These are phyloP conservation scores for Aphanomyces astaci DNA, from an alignment of 352 stramenopile genomes.

Conservation along the genomic window DNA sequence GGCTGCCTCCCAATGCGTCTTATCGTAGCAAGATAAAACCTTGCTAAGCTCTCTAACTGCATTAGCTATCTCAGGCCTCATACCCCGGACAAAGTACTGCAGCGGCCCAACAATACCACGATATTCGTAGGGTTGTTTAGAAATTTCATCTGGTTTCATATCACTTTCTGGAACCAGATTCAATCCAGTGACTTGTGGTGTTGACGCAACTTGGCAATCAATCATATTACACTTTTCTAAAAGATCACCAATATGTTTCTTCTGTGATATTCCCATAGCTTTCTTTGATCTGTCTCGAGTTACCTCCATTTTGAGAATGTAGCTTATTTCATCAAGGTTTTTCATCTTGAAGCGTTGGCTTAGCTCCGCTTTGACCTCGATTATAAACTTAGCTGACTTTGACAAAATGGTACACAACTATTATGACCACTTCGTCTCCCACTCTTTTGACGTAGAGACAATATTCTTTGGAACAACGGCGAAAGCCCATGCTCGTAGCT, in stretches of 20 bases:
- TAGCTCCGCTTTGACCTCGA: too few relatives aligned
- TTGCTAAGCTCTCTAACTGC: conserved; percentile 28
- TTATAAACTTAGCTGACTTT: neutral
- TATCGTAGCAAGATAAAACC: conserved; percentile 30
- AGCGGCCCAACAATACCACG: conserved; percentile 27
- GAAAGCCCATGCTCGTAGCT: neutral
- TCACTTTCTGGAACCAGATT: conserved; percentile 24
- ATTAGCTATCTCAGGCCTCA: conserved; percentile 29
- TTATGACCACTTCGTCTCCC: conserved; percentile 29
- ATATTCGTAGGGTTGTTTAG: conserved; percentile 12
- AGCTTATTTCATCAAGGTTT: conserved; percentile 29
- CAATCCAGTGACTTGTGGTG: conserved; percentile 21
- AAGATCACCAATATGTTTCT: conserved; percentile 11
- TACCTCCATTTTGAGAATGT: conserved; percentile 25
- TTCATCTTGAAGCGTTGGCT: conserved; percentile 34
- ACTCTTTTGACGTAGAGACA: conserved; percentile 8
- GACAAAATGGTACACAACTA: conserved; percentile 29
- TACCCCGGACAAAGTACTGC: conserved; percentile 27
- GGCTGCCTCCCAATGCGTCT: conserved; percentile 27
- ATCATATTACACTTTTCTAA: conserved; percentile 1
- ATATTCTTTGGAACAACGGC: neutral
- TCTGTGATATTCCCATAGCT: neutral
- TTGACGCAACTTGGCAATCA: conserved; percentile 11
- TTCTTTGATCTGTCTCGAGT: neutral
- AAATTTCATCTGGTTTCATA: conserved; percentile 23